A percentile compares a stretch with the other conserved stretches of the same genome.
phyloP scores from a whole-genome alignment of 208 protist species.

The Phytomonas serpens region DNA sequence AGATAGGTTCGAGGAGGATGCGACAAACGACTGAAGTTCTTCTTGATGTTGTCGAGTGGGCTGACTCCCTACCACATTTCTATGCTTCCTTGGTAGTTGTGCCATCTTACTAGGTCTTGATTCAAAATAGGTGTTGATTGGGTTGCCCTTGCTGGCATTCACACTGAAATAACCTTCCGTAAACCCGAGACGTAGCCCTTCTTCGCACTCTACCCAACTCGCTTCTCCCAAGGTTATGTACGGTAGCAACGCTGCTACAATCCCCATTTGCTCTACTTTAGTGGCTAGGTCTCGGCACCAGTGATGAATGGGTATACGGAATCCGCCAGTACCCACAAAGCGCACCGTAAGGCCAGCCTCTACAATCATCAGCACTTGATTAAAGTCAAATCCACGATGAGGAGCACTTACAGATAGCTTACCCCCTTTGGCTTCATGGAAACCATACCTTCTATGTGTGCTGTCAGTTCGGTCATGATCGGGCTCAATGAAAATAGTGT shows the following conservation, averaged over 20 bases:
- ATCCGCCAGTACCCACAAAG: constrained; percentile 34
- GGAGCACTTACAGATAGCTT: constrained; percentile 8
- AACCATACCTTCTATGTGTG: background rate
- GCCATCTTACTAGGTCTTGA: background rate
- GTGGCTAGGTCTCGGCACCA: constrained; percentile 22
- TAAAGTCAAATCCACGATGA: constrained; percentile 7
- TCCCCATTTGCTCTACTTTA: constrained; percentile 19
- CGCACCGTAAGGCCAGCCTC: constrained; percentile 59
- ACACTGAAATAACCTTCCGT: constrained; percentile 12
- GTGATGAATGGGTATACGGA: constrained; percentile 37
- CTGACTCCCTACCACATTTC: background rate
- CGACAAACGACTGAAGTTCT: background rate
- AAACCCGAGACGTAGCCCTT: constrained; percentile 36
- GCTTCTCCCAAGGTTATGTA: constrained; percentile 68
- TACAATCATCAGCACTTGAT: constrained; percentile 51
- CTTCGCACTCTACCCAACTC: constrained; percentile 53
- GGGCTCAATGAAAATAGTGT: constrained; percentile 40
- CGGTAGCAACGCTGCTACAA: constrained; percentile 43
- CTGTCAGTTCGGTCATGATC: background rate
- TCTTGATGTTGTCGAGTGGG: background rate
- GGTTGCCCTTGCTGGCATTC: background rate
- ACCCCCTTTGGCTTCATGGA: background rate
- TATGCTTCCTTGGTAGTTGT: background rate
- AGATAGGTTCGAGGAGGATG: background rate
- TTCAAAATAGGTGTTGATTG: background rate